Conservation (phyloP, 176 grass and related monocot genomes). For the Avena sativa region DNA sequence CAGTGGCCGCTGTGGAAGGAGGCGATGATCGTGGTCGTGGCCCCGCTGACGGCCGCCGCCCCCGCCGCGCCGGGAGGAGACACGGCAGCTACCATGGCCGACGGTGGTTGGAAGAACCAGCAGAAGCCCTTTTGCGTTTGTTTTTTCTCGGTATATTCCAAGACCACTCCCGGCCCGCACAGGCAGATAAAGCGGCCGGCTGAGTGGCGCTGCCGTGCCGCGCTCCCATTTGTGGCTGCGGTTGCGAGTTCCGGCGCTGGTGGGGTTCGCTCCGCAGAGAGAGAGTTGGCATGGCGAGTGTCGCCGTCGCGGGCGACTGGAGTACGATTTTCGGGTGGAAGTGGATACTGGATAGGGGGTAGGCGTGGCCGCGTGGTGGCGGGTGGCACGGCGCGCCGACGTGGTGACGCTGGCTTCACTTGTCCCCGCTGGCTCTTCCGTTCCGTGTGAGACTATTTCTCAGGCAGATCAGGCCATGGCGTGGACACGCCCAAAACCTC, state of each 20-base stretch:
- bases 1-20: conserved; percentile 52
- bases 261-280: conserved; percentile 39
- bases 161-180: conserved; percentile 11
- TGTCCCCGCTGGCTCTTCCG: background rate
- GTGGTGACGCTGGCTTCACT: conserved; percentile 36
- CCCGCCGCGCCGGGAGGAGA: conserved; percentile 34
- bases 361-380: conserved; percentile 48
- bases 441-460: background rate
- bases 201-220: conserved; percentile 54
- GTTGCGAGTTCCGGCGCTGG: conserved; percentile 23
- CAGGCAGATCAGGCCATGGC: conserved; percentile 15
- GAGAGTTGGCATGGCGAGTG: background rate
- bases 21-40: conserved; percentile 47
- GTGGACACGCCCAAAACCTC: conserved; percentile 3
- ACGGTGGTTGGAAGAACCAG: background rate
- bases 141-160: background rate
- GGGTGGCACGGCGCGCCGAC: conserved; percentile 32
- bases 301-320: conserved; percentile 28
- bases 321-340: no score
- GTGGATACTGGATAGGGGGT: conserved; percentile 47
- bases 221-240: conserved; percentile 49
- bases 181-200: conserved; percentile 53
- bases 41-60: conserved; percentile 24
- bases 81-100: conserved; percentile 46
- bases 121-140: background rate